phyloP scores from a whole-genome alignment of 2,329 filamentous ascomycete species.

The Exophiala sp. region DNA sequence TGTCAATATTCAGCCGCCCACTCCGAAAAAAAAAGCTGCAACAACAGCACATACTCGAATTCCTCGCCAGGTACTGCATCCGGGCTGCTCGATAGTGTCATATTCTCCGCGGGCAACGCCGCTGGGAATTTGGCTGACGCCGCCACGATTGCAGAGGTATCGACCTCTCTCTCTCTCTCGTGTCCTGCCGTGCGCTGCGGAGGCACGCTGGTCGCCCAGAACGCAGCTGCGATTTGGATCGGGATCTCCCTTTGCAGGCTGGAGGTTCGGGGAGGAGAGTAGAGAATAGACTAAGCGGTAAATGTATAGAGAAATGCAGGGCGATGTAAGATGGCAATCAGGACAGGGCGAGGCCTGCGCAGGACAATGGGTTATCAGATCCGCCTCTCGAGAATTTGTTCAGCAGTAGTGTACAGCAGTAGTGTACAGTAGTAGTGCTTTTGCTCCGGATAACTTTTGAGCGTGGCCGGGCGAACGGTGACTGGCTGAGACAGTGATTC shows the following conservation, averaged over 20 bases:
- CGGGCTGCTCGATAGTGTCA: conserved; percentile 26
- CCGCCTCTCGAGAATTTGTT: conserved; percentile 17
- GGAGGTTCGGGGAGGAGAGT: background rate
- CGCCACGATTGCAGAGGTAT: conserved; percentile 26
- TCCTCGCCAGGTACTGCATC: conserved; percentile 41
- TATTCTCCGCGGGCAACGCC: conserved; percentile 29
- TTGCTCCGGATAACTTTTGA: conserved; percentile 4
- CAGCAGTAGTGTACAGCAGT: too few relatives aligned
- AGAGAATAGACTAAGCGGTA: conserved; percentile 1
- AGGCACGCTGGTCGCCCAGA: background rate
- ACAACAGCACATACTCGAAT: conserved; percentile 40
- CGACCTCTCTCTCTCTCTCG: background rate
- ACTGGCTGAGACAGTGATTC: background rate
- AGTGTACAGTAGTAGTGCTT: too few relatives aligned
- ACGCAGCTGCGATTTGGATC: background rate
- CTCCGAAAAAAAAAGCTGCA: background rate
- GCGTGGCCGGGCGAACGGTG: background rate
- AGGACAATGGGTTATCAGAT: conserved; percentile 1
- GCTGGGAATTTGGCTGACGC: conserved; percentile 28
- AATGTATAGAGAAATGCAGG: background rate
- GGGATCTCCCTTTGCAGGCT: background rate
- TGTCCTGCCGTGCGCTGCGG: background rate
- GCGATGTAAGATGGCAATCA: conserved; percentile 8
- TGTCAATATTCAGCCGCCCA: conserved; percentile 13
- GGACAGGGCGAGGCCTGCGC: conserved; percentile 12